A percentile compares a stretch with the other conserved stretches of the same genome.
Conservation (phyloP, 257 asterid genomes). For the Solanum chmielewskii region DNA sequence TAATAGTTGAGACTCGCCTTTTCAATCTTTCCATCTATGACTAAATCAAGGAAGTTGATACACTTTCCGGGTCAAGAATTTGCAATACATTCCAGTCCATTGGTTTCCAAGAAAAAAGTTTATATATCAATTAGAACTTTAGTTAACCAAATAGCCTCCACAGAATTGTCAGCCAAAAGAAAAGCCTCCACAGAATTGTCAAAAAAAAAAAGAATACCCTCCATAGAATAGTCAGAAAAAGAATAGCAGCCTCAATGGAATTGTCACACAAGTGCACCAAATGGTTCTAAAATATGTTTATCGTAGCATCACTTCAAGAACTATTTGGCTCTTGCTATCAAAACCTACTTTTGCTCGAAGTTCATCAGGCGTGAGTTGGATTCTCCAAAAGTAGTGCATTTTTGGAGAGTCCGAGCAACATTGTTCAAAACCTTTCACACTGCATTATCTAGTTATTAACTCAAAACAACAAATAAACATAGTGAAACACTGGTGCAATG, state of each 20-base stretch:
- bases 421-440: background rate
- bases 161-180: background rate
- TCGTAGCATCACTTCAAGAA: background rate
- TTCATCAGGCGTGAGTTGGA: background rate
- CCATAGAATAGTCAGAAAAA: background rate
- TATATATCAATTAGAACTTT: background rate
- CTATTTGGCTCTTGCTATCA: background rate
- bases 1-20: background rate
- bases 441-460: background rate
- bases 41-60: background rate
- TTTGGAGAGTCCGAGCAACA: background rate
- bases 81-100: background rate
- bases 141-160: background rate
- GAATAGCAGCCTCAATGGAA: background rate
- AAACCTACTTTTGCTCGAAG: background rate
- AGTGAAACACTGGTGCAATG: background rate
- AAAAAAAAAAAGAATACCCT: background rate
- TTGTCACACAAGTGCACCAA: background rate
- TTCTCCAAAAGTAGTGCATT: background rate
- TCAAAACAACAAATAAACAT: background rate
- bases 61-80: background rate
- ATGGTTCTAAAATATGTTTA: background rate
- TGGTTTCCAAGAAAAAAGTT: background rate
- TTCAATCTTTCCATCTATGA: background rate
- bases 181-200: background rate